Evolutionary conservation across 129 eudicot species (phyloP).

Genomic region (Oenanthe sinensis): DNA sequence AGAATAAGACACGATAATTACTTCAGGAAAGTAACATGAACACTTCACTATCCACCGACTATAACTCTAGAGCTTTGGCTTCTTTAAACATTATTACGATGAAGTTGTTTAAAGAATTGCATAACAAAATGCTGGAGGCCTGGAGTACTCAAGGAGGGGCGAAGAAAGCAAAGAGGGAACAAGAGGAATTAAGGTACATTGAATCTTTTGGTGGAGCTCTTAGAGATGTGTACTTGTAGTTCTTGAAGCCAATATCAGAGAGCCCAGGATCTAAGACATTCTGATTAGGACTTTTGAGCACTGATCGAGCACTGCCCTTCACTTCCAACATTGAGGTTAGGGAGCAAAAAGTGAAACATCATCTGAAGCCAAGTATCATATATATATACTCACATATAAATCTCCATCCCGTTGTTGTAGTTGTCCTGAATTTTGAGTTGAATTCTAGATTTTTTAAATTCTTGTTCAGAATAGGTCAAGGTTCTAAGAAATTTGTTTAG

Average conservation of each 20-base stretch:
- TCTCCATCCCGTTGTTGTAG: no score
- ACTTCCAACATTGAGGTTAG: no score
- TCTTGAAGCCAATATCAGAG: slow-evolving; percentile 43
- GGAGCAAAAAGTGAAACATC: no score
- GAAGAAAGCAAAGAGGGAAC: slow-evolving; percentile 71
- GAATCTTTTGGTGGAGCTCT: slow-evolving; percentile 53
- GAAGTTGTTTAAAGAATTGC: slow-evolving; percentile 58
- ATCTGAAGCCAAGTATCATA: no score
- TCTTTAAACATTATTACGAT: slow-evolving; percentile 31
- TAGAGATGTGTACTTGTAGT: slow-evolving; percentile 51
- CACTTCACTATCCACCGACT: slow-evolving; percentile 28
- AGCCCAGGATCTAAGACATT: slow-evolving; percentile 53
- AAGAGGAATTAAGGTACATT: slow-evolving; percentile 69
- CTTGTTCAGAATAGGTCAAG: no score
- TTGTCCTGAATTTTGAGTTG: no score
- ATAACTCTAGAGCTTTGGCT: slow-evolving; percentile 17
- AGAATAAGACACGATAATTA: slow-evolving; percentile 37
- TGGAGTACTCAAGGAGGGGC: slow-evolving; percentile 75
- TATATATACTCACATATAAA: no score
- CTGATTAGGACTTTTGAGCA: slow-evolving; percentile 27
- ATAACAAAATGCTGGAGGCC: slow-evolving; percentile 78
- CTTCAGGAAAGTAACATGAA: slow-evolving; percentile 46
- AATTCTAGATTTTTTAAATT: no score
- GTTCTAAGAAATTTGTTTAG: no score
- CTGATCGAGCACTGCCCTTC: no score